Percentiles rank a stretch among this genome's conserved stretches.
These are phyloP conservation scores for Epithele typhae DNA, from an alignment of 768 basidiomycete genomes.

Conservation along the genomic window DNA sequence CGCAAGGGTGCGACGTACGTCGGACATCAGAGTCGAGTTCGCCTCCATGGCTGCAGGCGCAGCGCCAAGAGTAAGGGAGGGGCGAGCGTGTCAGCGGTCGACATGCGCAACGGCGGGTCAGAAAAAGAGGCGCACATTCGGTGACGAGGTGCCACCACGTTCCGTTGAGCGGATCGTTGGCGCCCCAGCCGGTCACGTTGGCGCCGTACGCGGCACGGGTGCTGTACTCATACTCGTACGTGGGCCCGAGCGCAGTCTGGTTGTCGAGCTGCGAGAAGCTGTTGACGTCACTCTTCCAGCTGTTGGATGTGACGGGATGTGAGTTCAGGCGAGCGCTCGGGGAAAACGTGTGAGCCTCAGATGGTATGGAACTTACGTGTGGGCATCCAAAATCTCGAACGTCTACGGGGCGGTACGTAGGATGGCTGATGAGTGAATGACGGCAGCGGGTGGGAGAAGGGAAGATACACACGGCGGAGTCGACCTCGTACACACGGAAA, in stretches of 20 bases:
- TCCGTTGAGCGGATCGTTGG: slow-evolving; percentile 67
- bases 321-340: not conserved
- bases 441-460: too few species aligned
- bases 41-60: slow-evolving; percentile 50
- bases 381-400: slow-evolving; percentile 73
- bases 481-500: slow-evolving; percentile 70
- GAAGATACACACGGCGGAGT: slow-evolving; percentile 50
- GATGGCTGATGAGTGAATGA: too few species aligned
- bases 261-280: slow-evolving; percentile 53
- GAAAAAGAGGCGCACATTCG: slow-evolving; percentile 43
- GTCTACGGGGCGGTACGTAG: slow-evolving; percentile 37
- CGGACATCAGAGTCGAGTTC: slow-evolving; percentile 53
- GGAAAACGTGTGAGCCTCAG: not conserved
- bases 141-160: slow-evolving; percentile 84
- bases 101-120: not conserved
- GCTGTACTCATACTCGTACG: slow-evolving; percentile 60
- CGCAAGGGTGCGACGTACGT: slow-evolving; percentile 33
- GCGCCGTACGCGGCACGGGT: slow-evolving; percentile 64
- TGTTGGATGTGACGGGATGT: slow-evolving; percentile 22
- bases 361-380: slow-evolving; percentile 49
- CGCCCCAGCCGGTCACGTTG: slow-evolving; percentile 53
- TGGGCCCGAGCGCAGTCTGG: slow-evolving; percentile 55
- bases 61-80: not conserved
- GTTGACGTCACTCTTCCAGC: slow-evolving; percentile 63
- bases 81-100: not conserved